phyloP scores from a whole-genome alignment of 768 basidiomycete genomes.

The Atractiella rhizophila region DNA sequence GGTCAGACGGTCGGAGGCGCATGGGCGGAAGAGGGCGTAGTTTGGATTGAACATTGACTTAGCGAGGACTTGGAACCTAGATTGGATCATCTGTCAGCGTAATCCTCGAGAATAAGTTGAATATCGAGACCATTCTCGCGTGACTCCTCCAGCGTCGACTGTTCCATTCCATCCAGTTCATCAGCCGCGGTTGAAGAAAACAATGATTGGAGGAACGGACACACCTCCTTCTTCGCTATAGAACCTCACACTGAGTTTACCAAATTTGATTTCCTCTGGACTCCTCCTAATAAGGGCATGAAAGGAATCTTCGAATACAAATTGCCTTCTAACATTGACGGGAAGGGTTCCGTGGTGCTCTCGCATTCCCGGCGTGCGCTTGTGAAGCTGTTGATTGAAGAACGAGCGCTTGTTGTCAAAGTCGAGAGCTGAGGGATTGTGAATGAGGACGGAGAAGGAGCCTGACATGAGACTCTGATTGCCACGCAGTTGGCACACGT shows the following conservation, averaged over 20 bases:
- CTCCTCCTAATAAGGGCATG: constrained; percentile 64
- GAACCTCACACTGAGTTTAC: constrained; percentile 86
- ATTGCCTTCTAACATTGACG: constrained; percentile 53
- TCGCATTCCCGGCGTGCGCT: constrained; percentile 40
- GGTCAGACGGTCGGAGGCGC: constrained; percentile 75
- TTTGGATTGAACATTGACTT: constrained; percentile 98
- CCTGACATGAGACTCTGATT: constrained; percentile 96
- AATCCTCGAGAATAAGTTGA: too few species aligned
- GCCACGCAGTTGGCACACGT: too few species aligned
- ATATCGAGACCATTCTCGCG: constrained; percentile 32
- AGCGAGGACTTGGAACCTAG: constrained; percentile 96
- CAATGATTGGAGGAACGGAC: too few species aligned
- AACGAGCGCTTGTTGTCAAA: constrained; percentile 99
- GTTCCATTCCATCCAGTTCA: neutral
- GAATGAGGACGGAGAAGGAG: constrained; percentile 82
- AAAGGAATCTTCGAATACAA: constrained; percentile 92
- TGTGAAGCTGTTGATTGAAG: constrained; percentile 73
- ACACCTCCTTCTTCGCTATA: constrained; percentile 87
- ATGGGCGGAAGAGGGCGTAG: constrained; percentile 93
- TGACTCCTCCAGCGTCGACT: constrained; percentile 80
- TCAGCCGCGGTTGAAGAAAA: neutral
- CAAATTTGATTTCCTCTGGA: constrained; percentile 90
- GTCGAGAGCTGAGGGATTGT: constrained; percentile 87
- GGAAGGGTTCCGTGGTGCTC: constrained; percentile 64
- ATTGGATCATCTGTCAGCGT: too few species aligned